Base-by-base conservation (phyloP, 139 green algal genomes). In the Closterium sp. region DNA sequence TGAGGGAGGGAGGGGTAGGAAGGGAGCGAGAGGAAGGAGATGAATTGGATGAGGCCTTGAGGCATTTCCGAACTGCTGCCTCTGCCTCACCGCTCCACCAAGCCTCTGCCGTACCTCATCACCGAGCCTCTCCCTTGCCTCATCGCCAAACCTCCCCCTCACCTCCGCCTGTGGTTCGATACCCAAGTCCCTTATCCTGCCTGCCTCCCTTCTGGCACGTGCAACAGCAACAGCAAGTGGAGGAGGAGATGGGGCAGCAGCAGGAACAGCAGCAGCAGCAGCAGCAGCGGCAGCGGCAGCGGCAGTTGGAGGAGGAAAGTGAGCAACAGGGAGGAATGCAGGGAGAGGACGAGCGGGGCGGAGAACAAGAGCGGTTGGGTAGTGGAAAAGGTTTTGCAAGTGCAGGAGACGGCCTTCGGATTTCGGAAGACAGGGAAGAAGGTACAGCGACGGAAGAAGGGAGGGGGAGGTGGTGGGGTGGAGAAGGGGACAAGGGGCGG, bases 401-500 rank as follows among this genome's bases (percentile, higher is more conserved):
- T 22, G 62, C 3, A 27, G 62, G 62, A 13, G 62, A 2, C 0
- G 62, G 62, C 13, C 11, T 79, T 4, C 5, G 62, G 62, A 50
- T 50, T 9, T 9, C 21, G 95, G 97, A 24, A 88, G 31, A 1
- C 96, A 97, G 96, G 96, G 91, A 4, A 96, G 96, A 70, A 96
- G 97, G 50, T 96, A 96, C 88, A 96, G 42, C 7, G 42, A 62
- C 5, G 42, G 42, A 62, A 7, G 42, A 7, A 62, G 42, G 7
- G 42, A 7, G 42, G 7, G 42, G 5, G 42, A 62, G 42, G n/a
- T n/a, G n/a, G n/a, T n/a, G n/a, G n/a, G n/a, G n/a, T n/a, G 5
- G 42, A 62, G 42, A 7, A 62, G 42, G 7, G 42, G 42, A 62
- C 5, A 62, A 7, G 7, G 42, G 42, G n/a, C n/a, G n/a, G n/a